Percentiles rank a stretch among this genome's conserved stretches.
These are phyloP conservation scores for Daldinia childiae DNA, from an alignment of 495 filamentous ascomycete genomes.

Conservation along the genomic window DNA sequence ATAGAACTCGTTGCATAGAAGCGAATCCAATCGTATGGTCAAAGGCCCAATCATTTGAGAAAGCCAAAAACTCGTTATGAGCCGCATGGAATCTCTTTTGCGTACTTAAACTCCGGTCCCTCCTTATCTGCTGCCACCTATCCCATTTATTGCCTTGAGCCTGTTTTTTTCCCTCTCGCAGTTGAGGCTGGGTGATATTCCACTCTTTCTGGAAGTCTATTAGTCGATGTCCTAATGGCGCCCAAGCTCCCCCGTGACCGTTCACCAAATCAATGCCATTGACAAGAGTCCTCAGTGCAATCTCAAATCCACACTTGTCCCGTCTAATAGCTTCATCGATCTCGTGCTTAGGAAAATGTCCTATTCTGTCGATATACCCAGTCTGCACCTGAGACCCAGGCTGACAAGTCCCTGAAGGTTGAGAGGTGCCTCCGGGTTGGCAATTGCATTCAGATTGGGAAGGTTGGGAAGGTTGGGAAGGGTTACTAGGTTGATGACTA, in stretches of 20 bases:
- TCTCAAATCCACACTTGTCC: neutral
- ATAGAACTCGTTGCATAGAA: neutral
- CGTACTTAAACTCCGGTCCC: neutral
- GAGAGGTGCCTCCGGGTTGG: too few relatives aligned
- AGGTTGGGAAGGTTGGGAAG: too few relatives aligned
- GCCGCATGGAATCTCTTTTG: too few relatives aligned
- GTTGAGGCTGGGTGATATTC: neutral
- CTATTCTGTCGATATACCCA: too few relatives aligned
- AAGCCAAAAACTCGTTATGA: neutral
- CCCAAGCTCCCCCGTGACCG: neutral
- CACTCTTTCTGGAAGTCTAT: neutral
- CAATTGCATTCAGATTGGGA: too few relatives aligned
- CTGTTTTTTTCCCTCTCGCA: neutral
- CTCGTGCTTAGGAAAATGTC: too few relatives aligned
- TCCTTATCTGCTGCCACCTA: neutral
- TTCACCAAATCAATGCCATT: neutral
- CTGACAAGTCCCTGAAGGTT: too few relatives aligned
- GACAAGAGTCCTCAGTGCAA: neutral
- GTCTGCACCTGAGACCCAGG: too few relatives aligned
- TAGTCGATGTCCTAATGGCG: neutral
- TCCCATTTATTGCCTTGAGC: neutral
- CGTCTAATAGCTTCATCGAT: neutral
- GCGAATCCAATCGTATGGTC: neutral
- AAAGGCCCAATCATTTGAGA: neutral
- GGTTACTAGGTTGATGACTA: too few relatives aligned